phyloP scores from a whole-genome alignment of 73 alveolate species.

The Loxodes magnus region DNA sequence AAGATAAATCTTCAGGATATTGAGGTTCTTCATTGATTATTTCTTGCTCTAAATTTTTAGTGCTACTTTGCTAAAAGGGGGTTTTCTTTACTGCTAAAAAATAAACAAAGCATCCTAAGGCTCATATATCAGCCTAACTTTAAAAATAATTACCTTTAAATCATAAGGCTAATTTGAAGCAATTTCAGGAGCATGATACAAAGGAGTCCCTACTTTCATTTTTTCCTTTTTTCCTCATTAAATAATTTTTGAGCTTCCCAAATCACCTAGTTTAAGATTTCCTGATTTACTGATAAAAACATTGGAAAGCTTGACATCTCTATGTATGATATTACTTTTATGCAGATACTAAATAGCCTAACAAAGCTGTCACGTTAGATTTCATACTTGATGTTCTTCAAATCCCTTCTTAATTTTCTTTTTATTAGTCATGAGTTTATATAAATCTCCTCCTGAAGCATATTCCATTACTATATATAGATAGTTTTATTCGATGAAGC shows the following conservation, averaged over 20 bases:
- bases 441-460: constrained; percentile 74
- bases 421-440: constrained; percentile 29
- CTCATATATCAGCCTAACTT: constrained; percentile 44
- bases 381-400: constrained; percentile 29
- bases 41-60: no score
- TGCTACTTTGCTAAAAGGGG: no score
- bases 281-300: constrained; percentile 48
- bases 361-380: constrained; percentile 49
- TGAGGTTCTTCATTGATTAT: no score
- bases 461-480: constrained; percentile 75
- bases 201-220: constrained; percentile 56
- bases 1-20: no score
- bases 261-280: constrained; percentile 66
- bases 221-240: constrained; percentile 46
- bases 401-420: constrained; percentile 33
- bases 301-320: constrained; percentile 69
- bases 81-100: constrained; percentile 83
- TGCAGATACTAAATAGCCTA: constrained; percentile 64
- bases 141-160: no score
- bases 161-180: constrained; percentile 33
- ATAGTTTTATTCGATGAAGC: constrained; percentile 37
- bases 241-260: constrained; percentile 60
- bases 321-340: constrained; percentile 52
- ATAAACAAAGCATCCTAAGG: constrained; percentile 39
- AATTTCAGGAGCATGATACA: constrained; percentile 44